These are phyloP conservation scores for Colletotrichum spinosum DNA, from an alignment of 2,329 filamentous ascomycete species.

Conservation along the genomic window DNA sequence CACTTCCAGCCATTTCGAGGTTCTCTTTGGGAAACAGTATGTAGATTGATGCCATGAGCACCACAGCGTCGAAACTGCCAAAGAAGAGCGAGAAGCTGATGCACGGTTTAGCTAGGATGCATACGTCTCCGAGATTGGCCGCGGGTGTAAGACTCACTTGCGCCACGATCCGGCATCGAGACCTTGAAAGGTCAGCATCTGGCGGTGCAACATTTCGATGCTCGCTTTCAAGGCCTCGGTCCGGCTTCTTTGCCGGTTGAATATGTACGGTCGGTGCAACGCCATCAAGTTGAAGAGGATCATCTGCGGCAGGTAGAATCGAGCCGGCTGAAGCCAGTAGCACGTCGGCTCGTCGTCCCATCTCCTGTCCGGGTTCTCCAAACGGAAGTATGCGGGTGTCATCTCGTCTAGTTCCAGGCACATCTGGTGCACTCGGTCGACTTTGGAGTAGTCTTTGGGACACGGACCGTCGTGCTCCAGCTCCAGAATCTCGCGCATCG, in stretches of 20 bases:
- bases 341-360: constrained; percentile 67
- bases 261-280: constrained; percentile 72
- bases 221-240: constrained; percentile 67
- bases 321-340: constrained; percentile 62
- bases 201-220: constrained; percentile 65
- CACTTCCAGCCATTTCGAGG: constrained; percentile 56
- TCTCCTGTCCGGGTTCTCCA: constrained; percentile 66
- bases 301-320: constrained; percentile 59
- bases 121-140: not conserved
- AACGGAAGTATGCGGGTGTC: constrained; percentile 65
- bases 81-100: constrained; percentile 67
- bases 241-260: constrained; percentile 66
- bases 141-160: constrained; percentile 44
- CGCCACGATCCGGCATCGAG: constrained; percentile 63
- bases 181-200: constrained; percentile 61
- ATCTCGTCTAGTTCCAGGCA: constrained; percentile 60
- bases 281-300: constrained; percentile 68
- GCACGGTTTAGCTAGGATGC: not conserved
- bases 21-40: constrained; percentile 71
- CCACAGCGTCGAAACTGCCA: constrained; percentile 72
- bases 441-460: constrained; percentile 64
- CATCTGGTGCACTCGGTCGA: constrained; percentile 65
- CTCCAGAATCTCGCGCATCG: constrained; percentile 64
- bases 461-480: constrained; percentile 68
- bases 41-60: constrained; percentile 70